Evolutionary conservation across 2,329 filamentous ascomycete species (phyloP), one percentile per base, ranked within the genome.

Genomic region (Alternaria solani): DNA sequence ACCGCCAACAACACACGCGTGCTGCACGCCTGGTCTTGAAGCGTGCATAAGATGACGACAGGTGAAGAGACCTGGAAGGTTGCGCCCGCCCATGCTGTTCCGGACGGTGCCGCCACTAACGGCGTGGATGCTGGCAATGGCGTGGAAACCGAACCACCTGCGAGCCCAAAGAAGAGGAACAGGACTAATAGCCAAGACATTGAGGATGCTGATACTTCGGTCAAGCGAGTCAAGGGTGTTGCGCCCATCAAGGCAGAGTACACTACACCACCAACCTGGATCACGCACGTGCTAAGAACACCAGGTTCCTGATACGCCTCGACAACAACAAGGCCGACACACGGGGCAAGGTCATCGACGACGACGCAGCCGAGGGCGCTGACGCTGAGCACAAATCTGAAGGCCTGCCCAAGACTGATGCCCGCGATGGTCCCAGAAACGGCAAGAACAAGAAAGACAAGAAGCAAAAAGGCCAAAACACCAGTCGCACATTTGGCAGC

Each of bases 381-480:
- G 84, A 84, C 54, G 78, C 79, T 55, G 68, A 72, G 32, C 79
- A 80, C 59, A 79, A 61, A 36, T 52, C 47, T 16, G 30, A 83
- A 42, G 57, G 57, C 47, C 47, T 60, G 7, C 26, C 57, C 54
- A 76, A 81, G 77, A 81, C 57, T 55, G 74, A 76, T 57, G 64
- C 71, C 7, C 72, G 72, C 41, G 74, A 78, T 76, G 65, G 63
- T 76, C 67, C 69, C 75, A 68, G 76, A 70, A 79, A 78, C 51
- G 81, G 80, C 70, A 84, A 83, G 67, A 79, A 78, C 55, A 87
- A 86, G 73, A 84, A 86, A 67, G 86, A 87, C 74, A 90, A 89
- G 75, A 89, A 89, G 74, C 80, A 87, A 66, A 84, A 84, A 44
- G 91, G 92, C 34, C 93, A 97, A 79, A 97, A 98, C 79, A 93